Evolutionary conservation across 1,139 yeast genomes (phyloP).

Genomic region (Hansenula sp.): DNA sequence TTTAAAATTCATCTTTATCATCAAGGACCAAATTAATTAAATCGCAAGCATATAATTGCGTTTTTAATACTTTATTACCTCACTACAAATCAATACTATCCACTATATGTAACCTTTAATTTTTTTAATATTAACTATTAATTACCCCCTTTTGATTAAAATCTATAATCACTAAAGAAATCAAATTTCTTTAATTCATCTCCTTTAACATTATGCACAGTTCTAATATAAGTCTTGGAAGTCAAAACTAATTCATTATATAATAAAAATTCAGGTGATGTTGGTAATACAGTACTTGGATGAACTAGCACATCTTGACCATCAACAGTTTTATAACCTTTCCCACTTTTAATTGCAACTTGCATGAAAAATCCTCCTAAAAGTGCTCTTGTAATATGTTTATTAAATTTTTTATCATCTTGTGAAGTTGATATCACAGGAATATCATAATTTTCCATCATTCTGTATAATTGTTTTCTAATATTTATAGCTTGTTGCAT

Average conservation of each 20-base stretch:
- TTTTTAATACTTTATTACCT: no score
- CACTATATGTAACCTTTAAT: neutral
- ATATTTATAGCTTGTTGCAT: slow-evolving; percentile 81
- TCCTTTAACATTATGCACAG: slow-evolving; percentile 88
- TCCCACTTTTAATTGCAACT: slow-evolving; percentile 82
- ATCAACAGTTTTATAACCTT: slow-evolving; percentile 84
- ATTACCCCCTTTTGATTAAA: slow-evolving; percentile 5
- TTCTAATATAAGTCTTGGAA: slow-evolving; percentile 86
- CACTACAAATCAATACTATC: neutral
- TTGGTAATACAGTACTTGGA: slow-evolving; percentile 85
- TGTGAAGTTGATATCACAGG: slow-evolving; percentile 67
- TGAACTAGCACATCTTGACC: slow-evolving; percentile 93
- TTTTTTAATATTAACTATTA: neutral
- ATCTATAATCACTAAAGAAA: slow-evolving; percentile 25
- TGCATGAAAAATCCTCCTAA: slow-evolving; percentile 98
- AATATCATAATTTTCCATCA: slow-evolving; percentile 80
- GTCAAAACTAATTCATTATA: slow-evolving; percentile 95
- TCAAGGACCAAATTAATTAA: no score
- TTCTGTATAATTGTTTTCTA: slow-evolving; percentile 72
- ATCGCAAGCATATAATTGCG: no score
- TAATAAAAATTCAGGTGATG: slow-evolving; percentile 87
- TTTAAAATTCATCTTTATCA: no score
- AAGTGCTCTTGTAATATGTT: slow-evolving; percentile 78
- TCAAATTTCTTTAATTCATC: slow-evolving; percentile 54
- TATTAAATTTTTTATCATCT: slow-evolving; percentile 63